Evolutionary conservation across 495 filamentous ascomycete genomes (phyloP).

Genomic region (Rhypophila decipiens): DNA sequence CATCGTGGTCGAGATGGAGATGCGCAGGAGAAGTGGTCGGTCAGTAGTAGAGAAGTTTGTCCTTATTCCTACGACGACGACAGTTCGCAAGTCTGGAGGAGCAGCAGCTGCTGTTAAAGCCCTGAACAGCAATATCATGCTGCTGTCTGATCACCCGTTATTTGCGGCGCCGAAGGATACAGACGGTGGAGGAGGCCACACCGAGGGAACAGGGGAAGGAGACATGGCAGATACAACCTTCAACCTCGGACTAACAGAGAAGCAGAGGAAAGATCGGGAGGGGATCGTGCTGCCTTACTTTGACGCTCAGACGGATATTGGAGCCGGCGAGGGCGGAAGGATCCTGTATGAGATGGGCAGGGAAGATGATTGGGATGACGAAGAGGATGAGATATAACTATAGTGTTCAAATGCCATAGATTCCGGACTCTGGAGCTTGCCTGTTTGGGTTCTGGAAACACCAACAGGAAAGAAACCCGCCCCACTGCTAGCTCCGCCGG

Average conservation of each 20-base stretch:
- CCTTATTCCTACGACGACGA: conserved; percentile 29
- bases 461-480: no score
- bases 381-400: conserved; percentile 93
- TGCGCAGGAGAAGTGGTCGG: conserved; percentile 72
- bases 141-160: conserved; percentile 72
- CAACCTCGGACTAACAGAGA: conserved; percentile 79
- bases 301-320: conserved; percentile 78
- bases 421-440: no score
- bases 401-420: no score
- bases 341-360: conserved; percentile 95
- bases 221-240: conserved; percentile 63
- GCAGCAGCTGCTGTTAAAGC: background rate
- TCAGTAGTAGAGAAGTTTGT: conserved; percentile 73
- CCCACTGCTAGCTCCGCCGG: no score
- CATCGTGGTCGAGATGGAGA: conserved; percentile 78
- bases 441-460: no score
- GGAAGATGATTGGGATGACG: conserved; percentile 98
- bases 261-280: conserved; percentile 77
- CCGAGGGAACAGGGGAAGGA: conserved; percentile 49
- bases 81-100: background rate
- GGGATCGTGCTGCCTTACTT: conserved; percentile 90
- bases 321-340: conserved; percentile 73
- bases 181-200: conserved; percentile 15
- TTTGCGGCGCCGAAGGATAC: conserved; percentile 46
- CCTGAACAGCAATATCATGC: conserved; percentile 34